Base-by-base conservation (phyloP, 371 early-diverging fungal species). In the Saksenaea oblongispora region DNA sequence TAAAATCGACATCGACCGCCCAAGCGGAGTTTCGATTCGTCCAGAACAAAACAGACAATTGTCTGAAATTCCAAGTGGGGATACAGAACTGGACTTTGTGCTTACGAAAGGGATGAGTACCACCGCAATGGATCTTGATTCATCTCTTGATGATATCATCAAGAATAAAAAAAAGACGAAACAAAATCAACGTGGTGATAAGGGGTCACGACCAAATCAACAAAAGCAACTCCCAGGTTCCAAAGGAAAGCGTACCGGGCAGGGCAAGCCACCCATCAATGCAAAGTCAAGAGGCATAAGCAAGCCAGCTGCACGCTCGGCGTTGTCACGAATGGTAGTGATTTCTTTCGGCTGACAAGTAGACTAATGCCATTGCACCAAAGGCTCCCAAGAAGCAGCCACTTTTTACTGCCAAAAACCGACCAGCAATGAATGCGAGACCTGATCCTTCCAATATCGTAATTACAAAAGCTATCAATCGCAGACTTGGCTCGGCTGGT, bases 141-240 rank as follows among this genome's bases (percentile, higher is more conserved):
- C 42, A 22, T 64, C 70, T 2, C 54, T 69, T 27, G 70, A 69
- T 59, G 70, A 69, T 36, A 62, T 69, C 18, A 64, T 69, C 54
- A 65, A 64, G 61, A 65, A 65, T 18, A 54, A 58, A 28, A 35
- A 36, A 36, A 15, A 56, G 18, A 42, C 34, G 24, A 22, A 56
- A 10, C 61, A 68, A 58, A 24, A 27, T 3, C 17, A 47, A 22
- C 51, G 51, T 47, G 24, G 11, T 22, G 22, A 47, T 47, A 47
- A 47, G 22, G 51, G 22, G 22, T 22, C 51, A 47, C 51, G 51
- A 47, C 24, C 24, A 22, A 47, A 47, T 22, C 17, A 47, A 22
- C 51, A 17, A 47, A 47, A 17, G 11, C 51, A 17, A 11, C 10
- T 22, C 3, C 7, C 51, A 22, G 22, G 10, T 22, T 22, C 51